phyloP scores from a whole-genome alignment of 768 basidiomycete genomes.

The Mycena olivaceomarginata region DNA sequence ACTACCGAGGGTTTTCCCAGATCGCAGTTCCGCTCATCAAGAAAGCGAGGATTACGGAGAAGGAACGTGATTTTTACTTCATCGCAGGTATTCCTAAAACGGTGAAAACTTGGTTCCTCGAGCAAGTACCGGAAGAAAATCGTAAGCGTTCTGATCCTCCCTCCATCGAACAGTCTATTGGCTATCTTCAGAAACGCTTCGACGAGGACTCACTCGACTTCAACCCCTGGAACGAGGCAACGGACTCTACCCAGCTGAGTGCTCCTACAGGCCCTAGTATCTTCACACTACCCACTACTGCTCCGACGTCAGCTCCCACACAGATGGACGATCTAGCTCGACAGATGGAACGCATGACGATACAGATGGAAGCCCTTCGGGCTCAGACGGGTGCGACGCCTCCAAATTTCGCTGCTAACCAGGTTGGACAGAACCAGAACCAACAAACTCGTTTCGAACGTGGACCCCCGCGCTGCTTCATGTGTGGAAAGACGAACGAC shows the following conservation, averaged over 20 bases:
- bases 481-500: slow-evolving; percentile 1
- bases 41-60: background rate
- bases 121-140: background rate
- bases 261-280: no score
- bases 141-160: slow-evolving; percentile 27
- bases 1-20: slow-evolving; percentile 2
- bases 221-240: background rate
- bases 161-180: background rate
- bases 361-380: no score
- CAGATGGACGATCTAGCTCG: no score
- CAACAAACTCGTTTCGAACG: background rate
- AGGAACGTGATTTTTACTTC: slow-evolving; percentile 25
- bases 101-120: slow-evolving; percentile 33
- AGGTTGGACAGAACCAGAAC: no score
- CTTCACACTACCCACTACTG: slow-evolving; percentile 3
- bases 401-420: no score
- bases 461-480: background rate
- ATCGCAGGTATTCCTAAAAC: slow-evolving; percentile 5
- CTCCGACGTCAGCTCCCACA: background rate
- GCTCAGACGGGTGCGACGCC: no score
- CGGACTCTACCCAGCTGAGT: background rate
- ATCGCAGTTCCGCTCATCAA: slow-evolving; percentile 29
- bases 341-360: no score
- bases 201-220: background rate
- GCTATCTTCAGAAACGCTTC: background rate